A percentile compares a stretch with the other conserved stretches of the same genome.
phyloP scores from a whole-genome alignment of 1,284 basidiomycete genomes.

The Thecaphora thlaspeos region DNA sequence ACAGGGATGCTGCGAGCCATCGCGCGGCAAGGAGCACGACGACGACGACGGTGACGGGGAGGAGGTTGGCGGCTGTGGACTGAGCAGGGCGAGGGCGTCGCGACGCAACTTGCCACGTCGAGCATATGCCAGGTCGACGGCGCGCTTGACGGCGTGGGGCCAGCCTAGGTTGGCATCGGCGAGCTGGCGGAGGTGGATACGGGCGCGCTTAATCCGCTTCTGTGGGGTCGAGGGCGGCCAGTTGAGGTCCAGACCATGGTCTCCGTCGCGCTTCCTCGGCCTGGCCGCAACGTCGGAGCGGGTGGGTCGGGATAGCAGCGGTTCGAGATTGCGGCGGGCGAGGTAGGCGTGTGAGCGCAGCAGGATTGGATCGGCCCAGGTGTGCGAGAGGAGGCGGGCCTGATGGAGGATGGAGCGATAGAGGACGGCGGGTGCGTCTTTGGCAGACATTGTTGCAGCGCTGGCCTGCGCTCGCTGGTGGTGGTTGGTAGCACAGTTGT shows the following conservation, averaged over 20 bases:
- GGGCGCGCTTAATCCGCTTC: conserved; percentile 9
- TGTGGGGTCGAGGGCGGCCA: conserved; percentile 6
- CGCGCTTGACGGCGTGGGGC: conserved; percentile 19
- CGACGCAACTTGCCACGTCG: conserved; percentile 18
- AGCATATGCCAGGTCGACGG: conserved; percentile 20
- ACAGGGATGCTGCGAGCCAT: not conserved
- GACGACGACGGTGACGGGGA: too few species aligned
- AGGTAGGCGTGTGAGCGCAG: conserved; percentile 18
- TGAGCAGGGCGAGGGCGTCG: conserved; percentile 15
- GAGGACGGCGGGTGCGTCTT: too few species aligned
- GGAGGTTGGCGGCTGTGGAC: too few species aligned
- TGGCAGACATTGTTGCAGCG: too few species aligned
- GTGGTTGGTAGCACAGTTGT: too few species aligned
- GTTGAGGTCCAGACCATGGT: too few species aligned
- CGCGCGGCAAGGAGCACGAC: not conserved
- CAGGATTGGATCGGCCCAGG: conserved; percentile 15
- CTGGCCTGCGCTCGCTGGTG: too few species aligned
- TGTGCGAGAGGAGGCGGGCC: conserved; percentile 20
- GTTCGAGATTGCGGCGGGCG: conserved; percentile 23
- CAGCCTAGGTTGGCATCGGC: conserved; percentile 31
- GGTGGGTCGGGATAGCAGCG: conserved; percentile 5
- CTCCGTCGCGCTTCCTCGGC: too few species aligned
- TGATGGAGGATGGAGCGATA: conserved; percentile 23
- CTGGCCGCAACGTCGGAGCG: too few species aligned
- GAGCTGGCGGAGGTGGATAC: conserved; percentile 19